Base-by-base conservation (phyloP, 345 rosid genomes). In the rapeseed (Brassica napus) region DNA sequence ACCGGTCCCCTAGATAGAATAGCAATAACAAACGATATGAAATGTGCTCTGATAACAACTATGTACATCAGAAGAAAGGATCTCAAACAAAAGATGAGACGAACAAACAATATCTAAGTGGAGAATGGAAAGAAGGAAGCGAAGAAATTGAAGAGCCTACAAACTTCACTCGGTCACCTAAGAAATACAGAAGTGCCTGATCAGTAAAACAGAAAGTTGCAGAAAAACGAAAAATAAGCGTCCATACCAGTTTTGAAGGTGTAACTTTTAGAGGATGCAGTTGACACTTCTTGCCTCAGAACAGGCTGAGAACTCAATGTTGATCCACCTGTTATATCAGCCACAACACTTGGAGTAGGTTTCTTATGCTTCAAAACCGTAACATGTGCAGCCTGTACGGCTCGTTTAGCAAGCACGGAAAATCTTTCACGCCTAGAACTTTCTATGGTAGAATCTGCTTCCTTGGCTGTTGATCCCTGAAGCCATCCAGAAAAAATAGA, bases 141-240 rank as follows among this genome's bases (percentile, higher is more conserved):
- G 84, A 82, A 69, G 88, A 49, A 70, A 86, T 76, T 47, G 82
- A 18, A 67, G 81, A 47, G 61, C 91, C 93, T 26, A 88, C 83
- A 82, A 75, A 91, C 86, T 83, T 90, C 35, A 95, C 98, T 79
- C 99, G 88, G 78, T 95, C 98, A 83, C 99, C 98, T 95, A 88
- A 72, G 79, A 55, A 37, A 58, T 57, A 76, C 57, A 72, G 21
- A 30, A 79, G 30, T 70, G 62, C 21, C 59, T 65, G 78, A 73
- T 62, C 58, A 72, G 21, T 71, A 76, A 44, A 57, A 65, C 57
- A 52, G 10, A 74, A 73, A 61, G 30, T 35, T 70, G 14, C 24
- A 63, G 47, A 72, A n/a, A 72, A 74, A 77, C 59, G 30, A 18
- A 59, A 49, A 69, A 63, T 31, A 14, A 52, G 11, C 15, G 14